These are phyloP conservation scores for Hirsutella thompsonii DNA, from an alignment of 2,329 filamentous ascomycete genomes.

Conservation along the genomic window DNA sequence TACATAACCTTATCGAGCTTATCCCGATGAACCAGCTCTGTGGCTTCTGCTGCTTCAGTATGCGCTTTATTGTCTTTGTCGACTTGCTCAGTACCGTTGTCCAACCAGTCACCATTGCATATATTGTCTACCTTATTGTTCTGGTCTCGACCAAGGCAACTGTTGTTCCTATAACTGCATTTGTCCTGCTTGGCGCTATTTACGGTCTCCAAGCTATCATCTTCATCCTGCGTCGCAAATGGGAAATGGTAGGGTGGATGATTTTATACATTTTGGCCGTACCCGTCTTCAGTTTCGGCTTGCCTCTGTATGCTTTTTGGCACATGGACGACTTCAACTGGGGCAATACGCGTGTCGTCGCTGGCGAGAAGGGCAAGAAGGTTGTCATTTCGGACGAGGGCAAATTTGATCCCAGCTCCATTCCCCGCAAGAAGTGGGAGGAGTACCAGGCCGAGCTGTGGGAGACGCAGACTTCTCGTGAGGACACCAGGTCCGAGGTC, in stretches of 20 bases:
- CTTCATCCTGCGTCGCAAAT: constrained; percentile 91
- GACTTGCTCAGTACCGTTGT: constrained; percentile 87
- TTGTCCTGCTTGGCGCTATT: constrained; percentile 85
- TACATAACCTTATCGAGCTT: constrained; percentile 93
- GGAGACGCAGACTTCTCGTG: constrained; percentile 80
- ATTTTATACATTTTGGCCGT: constrained; percentile 85
- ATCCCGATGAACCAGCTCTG: constrained; percentile 89
- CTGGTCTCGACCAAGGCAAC: constrained; percentile 47
- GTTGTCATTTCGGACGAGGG: constrained; percentile 91
- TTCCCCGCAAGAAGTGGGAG: constrained; percentile 98
- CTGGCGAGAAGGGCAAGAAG: constrained; percentile 85
- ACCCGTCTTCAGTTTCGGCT: constrained; percentile 78
- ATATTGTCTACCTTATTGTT: constrained; percentile 81
- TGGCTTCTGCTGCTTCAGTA: constrained; percentile 99
- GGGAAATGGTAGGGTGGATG: constrained; percentile 99
- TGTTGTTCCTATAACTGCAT: constrained; percentile 69
- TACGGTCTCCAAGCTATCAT: constrained; percentile 96
- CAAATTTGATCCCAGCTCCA: constrained; percentile 87
- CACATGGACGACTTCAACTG: constrained; percentile 99
- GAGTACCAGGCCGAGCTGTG: constrained; percentile 97
- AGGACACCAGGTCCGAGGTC: constrained; percentile 71
- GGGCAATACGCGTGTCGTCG: constrained; percentile 97
- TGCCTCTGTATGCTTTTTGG: constrained; percentile 96
- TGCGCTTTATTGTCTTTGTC: constrained; percentile 95
- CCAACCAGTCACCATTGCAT: constrained; percentile 81